Conservation (phyloP, 805 yeast species). For the Kodamaea neixiangensis region DNA sequence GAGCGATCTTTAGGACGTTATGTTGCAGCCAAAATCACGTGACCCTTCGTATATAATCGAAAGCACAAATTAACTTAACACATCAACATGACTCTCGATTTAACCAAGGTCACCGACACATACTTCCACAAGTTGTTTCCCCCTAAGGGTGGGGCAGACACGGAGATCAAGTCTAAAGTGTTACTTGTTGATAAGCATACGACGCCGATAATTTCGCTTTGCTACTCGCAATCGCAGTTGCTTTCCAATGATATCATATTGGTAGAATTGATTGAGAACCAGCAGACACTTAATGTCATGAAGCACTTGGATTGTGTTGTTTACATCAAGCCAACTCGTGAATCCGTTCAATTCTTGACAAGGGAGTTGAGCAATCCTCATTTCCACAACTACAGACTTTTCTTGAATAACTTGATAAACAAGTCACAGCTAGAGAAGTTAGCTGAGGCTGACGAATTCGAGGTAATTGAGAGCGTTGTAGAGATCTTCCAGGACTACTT, state of each 20-base stretch:
- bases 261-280: slow-evolving; percentile 57
- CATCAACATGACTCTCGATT: slow-evolving; percentile 26
- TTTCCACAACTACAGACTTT: slow-evolving; percentile 75
- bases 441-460: slow-evolving; percentile 90
- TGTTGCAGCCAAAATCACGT: slow-evolving; percentile 1
- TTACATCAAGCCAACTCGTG: slow-evolving; percentile 71
- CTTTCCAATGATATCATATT: slow-evolving; percentile 82
- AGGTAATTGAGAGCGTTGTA: slow-evolving; percentile 70
- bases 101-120: slow-evolving; percentile 28
- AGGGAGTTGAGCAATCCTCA: slow-evolving; percentile 77
- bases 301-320: slow-evolving; percentile 76
- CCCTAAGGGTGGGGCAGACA: slow-evolving; percentile 15
- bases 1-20: no score
- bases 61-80: neutral
- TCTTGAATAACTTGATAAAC: slow-evolving; percentile 71
- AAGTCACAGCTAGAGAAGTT: slow-evolving; percentile 80
- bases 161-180: slow-evolving; percentile 57
- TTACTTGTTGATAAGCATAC: slow-evolving; percentile 78
- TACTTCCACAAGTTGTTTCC: slow-evolving; percentile 35
- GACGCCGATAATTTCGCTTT: slow-evolving; percentile 82
- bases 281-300: slow-evolving; percentile 65
- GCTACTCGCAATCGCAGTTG: slow-evolving; percentile 83
- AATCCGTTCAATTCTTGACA: slow-evolving; percentile 58
- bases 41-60: neutral
- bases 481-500: slow-evolving; percentile 86